These are phyloP conservation scores for Mortierella sp. DNA, from an alignment of 371 early-diverging fungal genomes.

Conservation along the genomic window DNA sequence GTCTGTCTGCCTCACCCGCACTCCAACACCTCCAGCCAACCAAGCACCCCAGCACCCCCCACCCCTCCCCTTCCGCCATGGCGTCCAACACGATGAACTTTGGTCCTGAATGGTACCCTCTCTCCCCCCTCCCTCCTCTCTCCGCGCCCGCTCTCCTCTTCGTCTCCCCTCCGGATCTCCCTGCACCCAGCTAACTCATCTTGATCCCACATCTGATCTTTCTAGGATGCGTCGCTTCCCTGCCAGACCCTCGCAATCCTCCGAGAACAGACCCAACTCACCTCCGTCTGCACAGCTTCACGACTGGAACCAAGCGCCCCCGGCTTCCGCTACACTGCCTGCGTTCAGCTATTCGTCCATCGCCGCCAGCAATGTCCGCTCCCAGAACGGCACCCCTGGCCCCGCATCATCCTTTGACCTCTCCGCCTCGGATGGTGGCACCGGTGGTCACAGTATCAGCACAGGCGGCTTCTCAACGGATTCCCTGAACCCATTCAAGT, in stretches of 20 bases:
- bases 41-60: conserved; percentile 8
- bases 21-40: conserved; percentile 1
- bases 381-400: conserved; percentile 37
- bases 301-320: conserved; percentile 28
- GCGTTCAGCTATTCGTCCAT: conserved; percentile 56
- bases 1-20: not conserved
- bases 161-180: not conserved
- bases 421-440: conserved; percentile 14
- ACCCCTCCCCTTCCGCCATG: conserved; percentile 24
- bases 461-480: conserved; percentile 32
- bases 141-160: not conserved
- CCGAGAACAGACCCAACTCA: conserved; percentile 33
- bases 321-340: conserved; percentile 27
- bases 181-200: not conserved
- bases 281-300: conserved; percentile 34
- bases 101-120: conserved; percentile 83
- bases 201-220: not conserved
- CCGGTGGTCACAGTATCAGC: conserved; percentile 6
- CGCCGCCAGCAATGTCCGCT: conserved; percentile 53
- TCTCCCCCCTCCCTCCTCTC: not conserved
- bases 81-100: conserved; percentile 78
- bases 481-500: conserved; percentile 70
- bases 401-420: conserved; percentile 21
- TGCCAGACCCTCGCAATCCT: conserved; percentile 43
- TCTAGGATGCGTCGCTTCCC: conserved; percentile 58